phyloP scores from a whole-genome alignment of 1,139 yeast species.

The Spathaspora jeffriesii region DNA sequence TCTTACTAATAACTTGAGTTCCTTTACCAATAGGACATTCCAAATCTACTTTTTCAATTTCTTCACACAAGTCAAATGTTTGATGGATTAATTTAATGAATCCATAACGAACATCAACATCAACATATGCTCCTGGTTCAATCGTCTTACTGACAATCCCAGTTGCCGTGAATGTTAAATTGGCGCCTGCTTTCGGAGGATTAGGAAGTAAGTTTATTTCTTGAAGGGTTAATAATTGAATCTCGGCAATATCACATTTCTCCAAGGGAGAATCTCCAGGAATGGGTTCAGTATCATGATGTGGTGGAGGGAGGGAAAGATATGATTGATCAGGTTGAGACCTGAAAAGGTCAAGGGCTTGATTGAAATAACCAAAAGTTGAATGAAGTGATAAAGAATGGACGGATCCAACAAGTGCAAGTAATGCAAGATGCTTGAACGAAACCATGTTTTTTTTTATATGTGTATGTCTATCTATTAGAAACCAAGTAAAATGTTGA shows the following conservation, averaged over 20 bases:
- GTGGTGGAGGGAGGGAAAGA: slow-evolving; percentile 10
- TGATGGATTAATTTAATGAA: slow-evolving; percentile 84
- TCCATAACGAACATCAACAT: slow-evolving; percentile 90
- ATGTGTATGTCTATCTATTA: not conserved
- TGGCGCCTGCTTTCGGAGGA: slow-evolving; percentile 83
- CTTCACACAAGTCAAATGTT: slow-evolving; percentile 89
- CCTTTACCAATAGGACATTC: slow-evolving; percentile 82
- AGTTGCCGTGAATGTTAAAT: slow-evolving; percentile 73
- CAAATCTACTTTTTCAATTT: slow-evolving; percentile 77
- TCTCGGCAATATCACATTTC: slow-evolving; percentile 65
- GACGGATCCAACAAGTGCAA: slow-evolving; percentile 16
- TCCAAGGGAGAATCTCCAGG: slow-evolving; percentile 90
- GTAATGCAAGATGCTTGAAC: slow-evolving; percentile 20
- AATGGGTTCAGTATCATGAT: slow-evolving; percentile 55
- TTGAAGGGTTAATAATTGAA: slow-evolving; percentile 65
- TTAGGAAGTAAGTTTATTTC: slow-evolving; percentile 70
- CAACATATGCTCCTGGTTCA: slow-evolving; percentile 87
- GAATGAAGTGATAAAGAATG: slow-evolving; percentile 16
- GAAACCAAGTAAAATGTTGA: not conserved
- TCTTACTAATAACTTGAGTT: slow-evolving; percentile 61
- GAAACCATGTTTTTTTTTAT: slow-evolving; percentile 24
- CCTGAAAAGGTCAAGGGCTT: slow-evolving; percentile 20
- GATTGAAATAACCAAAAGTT: slow-evolving; percentile 13
- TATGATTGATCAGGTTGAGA: slow-evolving; percentile 1
- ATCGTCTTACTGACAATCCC: slow-evolving; percentile 62